Evolutionary conservation across 176 grass and related monocot genomes (phyloP), one percentile per base, ranked within the genome.

Genomic region (Metroxylon sagu): DNA sequence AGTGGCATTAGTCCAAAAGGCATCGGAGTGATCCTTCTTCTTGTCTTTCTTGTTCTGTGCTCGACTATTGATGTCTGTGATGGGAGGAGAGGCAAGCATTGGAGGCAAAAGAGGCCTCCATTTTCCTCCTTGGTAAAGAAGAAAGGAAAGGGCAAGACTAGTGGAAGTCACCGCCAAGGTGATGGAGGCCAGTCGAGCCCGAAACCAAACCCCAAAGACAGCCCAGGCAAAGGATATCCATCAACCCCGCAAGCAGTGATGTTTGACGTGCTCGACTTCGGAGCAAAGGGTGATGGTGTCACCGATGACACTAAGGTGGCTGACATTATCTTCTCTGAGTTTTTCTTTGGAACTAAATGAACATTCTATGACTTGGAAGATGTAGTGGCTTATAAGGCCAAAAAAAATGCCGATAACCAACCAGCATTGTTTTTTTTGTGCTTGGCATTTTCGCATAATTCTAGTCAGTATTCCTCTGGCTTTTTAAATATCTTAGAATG

Each of bases 261-360:
- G n/a, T 91, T 87, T 52, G 89, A 91, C 54, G 92, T 97, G 27
- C 60, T 97, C 75, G 78, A 88, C 75, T 97, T 87, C 30, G 92
- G 92, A 65, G 92, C 92, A 19, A 83, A 81, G 54, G 92, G 87
- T 60, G 92, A 97, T 54, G 92, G 92, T 69, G 30, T 80, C 49
- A 75, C 84, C 23, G 87, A 91, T 65, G 87, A 88, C 76, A 97
- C 92, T 29, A 91, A 97, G 87, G 92, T 88, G 16, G 23, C 54
- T 25, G 50, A 43, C 51, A 54, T 75, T 76, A 19, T 50, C 50
- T 59, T 76, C 35, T 39, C 35, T 12, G 35, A 39, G 35, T 39
- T 39, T 39, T 39, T 39, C 35, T 39, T 39, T 39, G 35, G 35
- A 39, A 39, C 12, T 39, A 39, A 39, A 1, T 39, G 35, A 39